phyloP scores from a whole-genome alignment of 2,329 filamentous ascomycete genomes.

The Aspergillus sp. region DNA sequence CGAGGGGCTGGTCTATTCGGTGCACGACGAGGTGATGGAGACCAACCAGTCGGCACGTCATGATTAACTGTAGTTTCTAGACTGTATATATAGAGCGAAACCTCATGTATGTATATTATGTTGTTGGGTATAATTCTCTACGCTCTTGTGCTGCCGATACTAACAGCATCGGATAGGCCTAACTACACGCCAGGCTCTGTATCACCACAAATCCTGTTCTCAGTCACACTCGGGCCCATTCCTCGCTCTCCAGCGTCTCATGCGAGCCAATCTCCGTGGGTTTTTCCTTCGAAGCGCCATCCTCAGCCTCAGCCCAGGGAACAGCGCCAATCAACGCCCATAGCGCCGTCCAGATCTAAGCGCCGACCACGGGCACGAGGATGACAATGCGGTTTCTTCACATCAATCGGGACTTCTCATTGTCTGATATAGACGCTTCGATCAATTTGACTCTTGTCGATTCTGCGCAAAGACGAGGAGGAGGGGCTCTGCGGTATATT shows the following conservation, averaged over 20 bases:
- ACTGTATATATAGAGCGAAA: too few relatives aligned
- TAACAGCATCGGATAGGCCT: too few relatives aligned
- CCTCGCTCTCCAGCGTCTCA: constrained; percentile 5
- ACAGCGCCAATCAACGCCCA: constrained; percentile 13
- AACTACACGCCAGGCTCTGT: too few relatives aligned
- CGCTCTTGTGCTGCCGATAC: too few relatives aligned
- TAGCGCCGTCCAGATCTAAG: constrained; percentile 14
- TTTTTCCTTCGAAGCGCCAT: constrained; percentile 9
- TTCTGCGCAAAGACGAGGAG: constrained; percentile 6
- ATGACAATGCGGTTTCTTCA: constrained; percentile 13
- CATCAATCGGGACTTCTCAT: constrained; percentile 12
- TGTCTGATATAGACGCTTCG: constrained; percentile 13
- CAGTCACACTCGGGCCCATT: neutral
- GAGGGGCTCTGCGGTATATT: too few relatives aligned
- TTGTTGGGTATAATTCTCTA: constrained; percentile 16
- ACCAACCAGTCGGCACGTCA: constrained; percentile 3
- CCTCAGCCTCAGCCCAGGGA: constrained; percentile 8
- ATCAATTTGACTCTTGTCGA: constrained; percentile 2
- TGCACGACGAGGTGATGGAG: constrained; percentile 21
- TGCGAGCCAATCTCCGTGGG: constrained; percentile 4
- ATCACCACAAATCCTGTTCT: too few relatives aligned
- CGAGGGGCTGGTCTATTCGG: constrained; percentile 35
- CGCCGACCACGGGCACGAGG: constrained; percentile 15
- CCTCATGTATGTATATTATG: constrained; percentile 15
- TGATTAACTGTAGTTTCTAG: too few relatives aligned